Conservation (phyloP, 192 early-diverging fungal species). For the Backusella westeae region DNA sequence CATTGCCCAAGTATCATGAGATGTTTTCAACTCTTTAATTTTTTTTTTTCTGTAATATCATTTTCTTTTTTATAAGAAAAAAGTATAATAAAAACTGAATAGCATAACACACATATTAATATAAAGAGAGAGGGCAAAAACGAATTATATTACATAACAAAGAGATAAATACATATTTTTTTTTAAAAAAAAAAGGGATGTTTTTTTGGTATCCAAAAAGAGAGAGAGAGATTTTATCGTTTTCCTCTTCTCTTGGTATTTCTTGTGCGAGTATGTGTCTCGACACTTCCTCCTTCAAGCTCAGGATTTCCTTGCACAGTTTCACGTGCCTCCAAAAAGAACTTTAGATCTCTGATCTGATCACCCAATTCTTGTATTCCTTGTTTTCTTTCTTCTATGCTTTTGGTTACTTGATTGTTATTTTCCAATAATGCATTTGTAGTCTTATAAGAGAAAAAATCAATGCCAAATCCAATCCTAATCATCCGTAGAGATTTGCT, state of each 20-base stretch:
- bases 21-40: slow-evolving; percentile 73
- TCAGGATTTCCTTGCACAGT: slow-evolving; percentile 18
- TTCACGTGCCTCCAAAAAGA: slow-evolving; percentile 80
- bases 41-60: not conserved
- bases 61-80: not conserved
- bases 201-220: not conserved
- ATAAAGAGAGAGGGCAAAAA: not conserved
- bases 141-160: not conserved
- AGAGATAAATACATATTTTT: not conserved
- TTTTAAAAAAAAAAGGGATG: not conserved
- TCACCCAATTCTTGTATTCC: slow-evolving; percentile 75
- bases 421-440: slow-evolving; percentile 53
- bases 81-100: not conserved
- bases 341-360: slow-evolving; percentile 88
- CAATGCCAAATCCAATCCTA: not conserved
- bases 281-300: slow-evolving; percentile 14
- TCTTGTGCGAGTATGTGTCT: not conserved
- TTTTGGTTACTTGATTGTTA: slow-evolving; percentile 53
- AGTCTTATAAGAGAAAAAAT: not conserved
- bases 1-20: slow-evolving; percentile 96
- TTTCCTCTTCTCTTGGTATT: not conserved
- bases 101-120: not conserved
- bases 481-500: slow-evolving; percentile 8
- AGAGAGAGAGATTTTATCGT: not conserved
- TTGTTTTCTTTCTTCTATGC: slow-evolving; percentile 55